phyloP scores from a whole-genome alignment of 192 early-diverging fungal species.

The Helicostylum pulchrum region DNA sequence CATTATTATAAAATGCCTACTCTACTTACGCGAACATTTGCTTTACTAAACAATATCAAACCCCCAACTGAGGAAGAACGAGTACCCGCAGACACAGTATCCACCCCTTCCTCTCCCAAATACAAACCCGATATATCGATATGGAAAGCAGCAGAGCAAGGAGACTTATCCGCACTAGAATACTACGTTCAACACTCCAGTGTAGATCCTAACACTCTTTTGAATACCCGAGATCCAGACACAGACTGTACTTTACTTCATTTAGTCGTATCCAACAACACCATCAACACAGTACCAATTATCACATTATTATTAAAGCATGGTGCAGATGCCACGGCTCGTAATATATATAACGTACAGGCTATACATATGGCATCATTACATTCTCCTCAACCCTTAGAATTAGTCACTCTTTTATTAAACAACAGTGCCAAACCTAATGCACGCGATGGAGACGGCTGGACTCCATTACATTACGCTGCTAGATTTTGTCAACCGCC shows the following conservation, averaged over 20 bases:
- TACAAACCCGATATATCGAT: conserved; percentile 16
- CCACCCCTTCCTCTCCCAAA: neutral
- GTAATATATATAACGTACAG: conserved; percentile 27
- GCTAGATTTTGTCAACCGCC: conserved; percentile 36
- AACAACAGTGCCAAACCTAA: conserved; percentile 50
- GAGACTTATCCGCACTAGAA: conserved; percentile 22
- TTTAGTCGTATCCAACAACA: conserved; percentile 14
- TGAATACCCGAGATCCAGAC: conserved; percentile 31
- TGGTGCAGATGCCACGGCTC: conserved; percentile 26
- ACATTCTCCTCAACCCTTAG: conserved; percentile 17
- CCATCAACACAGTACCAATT: neutral
- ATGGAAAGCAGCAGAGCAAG: conserved; percentile 32
- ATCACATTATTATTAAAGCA: conserved; percentile 18
- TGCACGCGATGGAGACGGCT: conserved; percentile 62
- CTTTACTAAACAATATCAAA: conserved; percentile 15
- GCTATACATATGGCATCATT: conserved; percentile 25
- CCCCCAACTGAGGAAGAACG: conserved; percentile 8
- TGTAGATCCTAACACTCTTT: conserved; percentile 2
- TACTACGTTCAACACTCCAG: conserved; percentile 20
- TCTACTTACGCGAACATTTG: conserved; percentile 18
- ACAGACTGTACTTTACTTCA: conserved; percentile 29
- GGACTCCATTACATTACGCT: conserved; percentile 50
- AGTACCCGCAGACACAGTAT: neutral
- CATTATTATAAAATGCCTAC: conserved; percentile 10
- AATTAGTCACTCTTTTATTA: conserved; percentile 10